Percentiles rank a stretch among this genome's conserved stretches.
Evolutionary conservation across 1,139 yeast genomes (phyloP).

Genomic region (Candida glucosophila): DNA sequence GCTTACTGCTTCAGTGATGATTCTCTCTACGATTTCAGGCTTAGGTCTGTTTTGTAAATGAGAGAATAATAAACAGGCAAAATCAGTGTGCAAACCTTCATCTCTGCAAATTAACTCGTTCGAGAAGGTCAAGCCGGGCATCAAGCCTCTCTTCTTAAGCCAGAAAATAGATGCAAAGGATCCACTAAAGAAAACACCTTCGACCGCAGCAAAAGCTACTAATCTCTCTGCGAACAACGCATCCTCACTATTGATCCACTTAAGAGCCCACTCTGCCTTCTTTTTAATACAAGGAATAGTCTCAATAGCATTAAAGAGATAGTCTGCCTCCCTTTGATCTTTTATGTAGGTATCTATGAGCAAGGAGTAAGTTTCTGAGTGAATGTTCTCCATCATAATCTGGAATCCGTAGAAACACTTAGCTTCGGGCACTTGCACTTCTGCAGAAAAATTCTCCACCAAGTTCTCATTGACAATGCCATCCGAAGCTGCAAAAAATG

Average conservation of each 20-base stretch:
- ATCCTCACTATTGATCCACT: conserved; percentile 86
- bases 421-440: conserved; percentile 96
- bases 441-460: conserved; percentile 94
- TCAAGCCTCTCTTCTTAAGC: conserved; percentile 94
- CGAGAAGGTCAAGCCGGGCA: conserved; percentile 97
- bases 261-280: conserved; percentile 97
- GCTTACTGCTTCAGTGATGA: conserved; percentile 89
- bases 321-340: conserved; percentile 87
- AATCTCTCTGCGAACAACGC: conserved; percentile 92
- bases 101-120: conserved; percentile 96
- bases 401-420: conserved; percentile 98
- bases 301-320: conserved; percentile 87
- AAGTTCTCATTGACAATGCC: conserved; percentile 96
- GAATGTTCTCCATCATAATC: conserved; percentile 99
- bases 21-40: conserved; percentile 65
- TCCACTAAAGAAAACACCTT: conserved; percentile 96
- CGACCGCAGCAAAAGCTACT: conserved; percentile 98
- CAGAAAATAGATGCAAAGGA: conserved; percentile 97
- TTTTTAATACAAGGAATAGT: conserved; percentile 88
- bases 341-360: conserved; percentile 91
- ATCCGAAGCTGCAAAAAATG: conserved; percentile 98
- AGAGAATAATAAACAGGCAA: conserved; percentile 89
- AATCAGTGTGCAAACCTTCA: conserved; percentile 97
- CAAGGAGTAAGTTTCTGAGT: conserved; percentile 92
- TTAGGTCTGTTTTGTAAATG: conserved; percentile 88